Conservation (phyloP, 2,329 filamentous ascomycete species). For the Tolypocladium cylindrosporum region DNA sequence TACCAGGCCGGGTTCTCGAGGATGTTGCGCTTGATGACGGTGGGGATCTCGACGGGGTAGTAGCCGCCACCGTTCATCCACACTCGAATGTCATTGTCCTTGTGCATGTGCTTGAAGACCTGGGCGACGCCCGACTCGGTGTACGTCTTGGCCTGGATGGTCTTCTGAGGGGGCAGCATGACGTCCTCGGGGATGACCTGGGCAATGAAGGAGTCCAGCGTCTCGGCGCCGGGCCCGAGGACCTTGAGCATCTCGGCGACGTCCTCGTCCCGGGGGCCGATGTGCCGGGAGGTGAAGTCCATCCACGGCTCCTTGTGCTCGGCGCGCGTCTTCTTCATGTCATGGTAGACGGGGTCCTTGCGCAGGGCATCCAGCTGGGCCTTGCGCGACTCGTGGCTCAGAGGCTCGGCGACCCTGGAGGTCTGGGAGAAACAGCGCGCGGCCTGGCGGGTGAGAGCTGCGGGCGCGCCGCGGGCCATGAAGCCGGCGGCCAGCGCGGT, state of each 20-base stretch:
- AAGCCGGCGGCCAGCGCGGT: slow-evolving; percentile 3
- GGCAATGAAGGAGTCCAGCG: slow-evolving; percentile 71
- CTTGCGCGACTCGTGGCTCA: slow-evolving; percentile 3
- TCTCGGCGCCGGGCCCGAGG: slow-evolving; percentile 63
- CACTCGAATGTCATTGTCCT: slow-evolving; percentile 29
- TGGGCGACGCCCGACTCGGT: slow-evolving; percentile 12
- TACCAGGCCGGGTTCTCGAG: slow-evolving; percentile 95
- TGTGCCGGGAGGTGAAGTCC: slow-evolving; percentile 69
- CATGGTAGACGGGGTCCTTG: slow-evolving; percentile 11
- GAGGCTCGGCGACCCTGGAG: slow-evolving; percentile 3
- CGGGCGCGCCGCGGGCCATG: slow-evolving; percentile 1
- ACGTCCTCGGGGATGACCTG: slow-evolving; percentile 79
- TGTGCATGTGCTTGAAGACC: slow-evolving; percentile 27
- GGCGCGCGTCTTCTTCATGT: slow-evolving; percentile 11
- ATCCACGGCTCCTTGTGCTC: slow-evolving; percentile 12
- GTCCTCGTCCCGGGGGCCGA: slow-evolving; percentile 66
- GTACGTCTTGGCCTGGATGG: slow-evolving; percentile 46
- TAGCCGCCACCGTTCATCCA: slow-evolving; percentile 85
- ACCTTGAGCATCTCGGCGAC: slow-evolving; percentile 69
- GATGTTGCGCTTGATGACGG: slow-evolving; percentile 87
- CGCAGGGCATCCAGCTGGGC: slow-evolving; percentile 7
- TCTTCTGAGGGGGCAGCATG: slow-evolving; percentile 28
- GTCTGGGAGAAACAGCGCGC: slow-evolving; percentile 9
- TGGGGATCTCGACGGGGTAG: slow-evolving; percentile 74
- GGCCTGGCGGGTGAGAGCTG: not conserved